Evolutionary conservation across 2,329 filamentous ascomycete genomes (phyloP).

Genomic region (Ophiognomonia clavigignenti-juglandacearum): DNA sequence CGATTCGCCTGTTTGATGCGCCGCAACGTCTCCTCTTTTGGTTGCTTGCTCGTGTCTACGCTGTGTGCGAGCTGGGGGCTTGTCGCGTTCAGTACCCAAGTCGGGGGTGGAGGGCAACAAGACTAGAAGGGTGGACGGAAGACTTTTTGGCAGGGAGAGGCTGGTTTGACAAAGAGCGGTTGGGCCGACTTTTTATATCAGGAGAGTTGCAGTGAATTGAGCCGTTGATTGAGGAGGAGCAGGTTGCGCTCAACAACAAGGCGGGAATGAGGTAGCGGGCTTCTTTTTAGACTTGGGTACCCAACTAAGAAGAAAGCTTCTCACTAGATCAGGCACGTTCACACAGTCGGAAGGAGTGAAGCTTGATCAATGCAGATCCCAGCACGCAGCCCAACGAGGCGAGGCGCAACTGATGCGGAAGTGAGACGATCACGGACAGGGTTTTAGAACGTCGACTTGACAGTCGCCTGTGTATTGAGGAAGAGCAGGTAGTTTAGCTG

Average conservation of each 20-base stretch:
- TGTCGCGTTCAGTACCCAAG: slow-evolving; percentile 15
- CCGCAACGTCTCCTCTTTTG: slow-evolving; percentile 15
- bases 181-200: slow-evolving; percentile 14
- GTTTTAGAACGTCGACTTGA: slow-evolving; percentile 2
- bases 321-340: slow-evolving; percentile 13
- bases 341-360: no score
- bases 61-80: slow-evolving; percentile 11
- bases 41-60: slow-evolving; percentile 10
- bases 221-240: no score
- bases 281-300: slow-evolving; percentile 11
- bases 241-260: slow-evolving; percentile 9
- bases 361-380: slow-evolving; percentile 13
- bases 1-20: slow-evolving; percentile 12
- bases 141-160: slow-evolving; percentile 16
- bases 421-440: slow-evolving; percentile 7
- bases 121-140: slow-evolving; percentile 12
- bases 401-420: slow-evolving; percentile 3
- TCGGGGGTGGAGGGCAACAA: slow-evolving; percentile 9
- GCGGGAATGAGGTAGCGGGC: slow-evolving; percentile 11
- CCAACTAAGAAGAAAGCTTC: slow-evolving; percentile 12
- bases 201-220: slow-evolving; percentile 11
- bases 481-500: slow-evolving; percentile 4
- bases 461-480: not conserved
- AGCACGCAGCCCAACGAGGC: slow-evolving; percentile 11
- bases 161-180: slow-evolving; percentile 16